Conservation (phyloP, 2,329 filamentous ascomycete species). For the Fusarium agapanthi region DNA sequence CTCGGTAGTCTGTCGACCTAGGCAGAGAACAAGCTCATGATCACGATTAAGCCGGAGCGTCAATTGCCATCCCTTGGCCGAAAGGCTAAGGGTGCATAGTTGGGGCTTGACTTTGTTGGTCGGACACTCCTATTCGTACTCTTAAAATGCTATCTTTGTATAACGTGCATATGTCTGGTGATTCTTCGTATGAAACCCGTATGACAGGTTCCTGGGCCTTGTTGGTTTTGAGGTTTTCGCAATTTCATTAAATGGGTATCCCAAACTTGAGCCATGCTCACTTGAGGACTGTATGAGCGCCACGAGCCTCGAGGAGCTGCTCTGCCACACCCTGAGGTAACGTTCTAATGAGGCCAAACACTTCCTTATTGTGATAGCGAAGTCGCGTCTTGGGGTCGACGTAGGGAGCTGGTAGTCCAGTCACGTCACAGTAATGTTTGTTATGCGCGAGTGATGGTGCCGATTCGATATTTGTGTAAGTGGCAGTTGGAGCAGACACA, state of each 20-base stretch:
- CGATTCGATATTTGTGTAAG: conserved; percentile 96
- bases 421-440: conserved; percentile 95
- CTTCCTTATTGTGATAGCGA: conserved; percentile 91
- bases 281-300: conserved; percentile 92
- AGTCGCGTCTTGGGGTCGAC: conserved; percentile 94
- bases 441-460: conserved; percentile 87
- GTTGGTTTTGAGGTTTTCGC: not conserved
- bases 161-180: conserved; percentile 5
- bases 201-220: not conserved
- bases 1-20: conserved; percentile 80
- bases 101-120: conserved; percentile 95
- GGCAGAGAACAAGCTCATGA: conserved; percentile 78
- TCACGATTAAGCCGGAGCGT: conserved; percentile 99
- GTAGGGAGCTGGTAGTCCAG: conserved; percentile 89
- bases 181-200: not conserved
- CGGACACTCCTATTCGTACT: conserved; percentile 63
- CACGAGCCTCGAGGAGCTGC: conserved; percentile 87
- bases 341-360: conserved; percentile 83
- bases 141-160: conserved; percentile 10
- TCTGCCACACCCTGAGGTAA: conserved; percentile 86
- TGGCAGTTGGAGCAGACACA: conserved; percentile 71
- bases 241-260: conserved; percentile 6
- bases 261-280: conserved; percentile 53
- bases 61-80: conserved; percentile 81
- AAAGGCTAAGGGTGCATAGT: conserved; percentile 87